These are phyloP conservation scores for Plenodomus biglobosus DNA, from an alignment of 2,329 filamentous ascomycete genomes.

Conservation along the genomic window DNA sequence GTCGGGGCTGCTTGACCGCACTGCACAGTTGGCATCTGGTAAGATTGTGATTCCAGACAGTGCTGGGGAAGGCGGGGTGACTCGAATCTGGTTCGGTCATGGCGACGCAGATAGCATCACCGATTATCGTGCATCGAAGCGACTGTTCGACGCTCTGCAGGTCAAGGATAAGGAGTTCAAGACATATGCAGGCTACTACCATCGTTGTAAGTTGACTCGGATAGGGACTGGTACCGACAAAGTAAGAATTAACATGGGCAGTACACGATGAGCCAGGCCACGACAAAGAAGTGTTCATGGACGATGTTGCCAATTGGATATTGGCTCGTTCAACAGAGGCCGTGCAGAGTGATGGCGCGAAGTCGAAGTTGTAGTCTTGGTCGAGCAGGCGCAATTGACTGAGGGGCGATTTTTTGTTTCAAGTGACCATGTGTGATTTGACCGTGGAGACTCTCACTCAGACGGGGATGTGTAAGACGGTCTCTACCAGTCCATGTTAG, in stretches of 20 bases:
- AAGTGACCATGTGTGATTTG: too few relatives aligned
- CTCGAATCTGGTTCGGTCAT: slow-evolving; percentile 70
- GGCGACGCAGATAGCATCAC: slow-evolving; percentile 74
- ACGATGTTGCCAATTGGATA: slow-evolving; percentile 43
- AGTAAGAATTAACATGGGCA: slow-evolving; percentile 20
- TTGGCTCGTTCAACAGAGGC: slow-evolving; percentile 36
- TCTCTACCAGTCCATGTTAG: too few relatives aligned
- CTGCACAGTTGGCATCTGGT: slow-evolving; percentile 60
- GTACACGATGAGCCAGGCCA: slow-evolving; percentile 44
- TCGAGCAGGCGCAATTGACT: background rate
- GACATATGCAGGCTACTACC: slow-evolving; percentile 75
- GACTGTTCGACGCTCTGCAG: slow-evolving; percentile 60
- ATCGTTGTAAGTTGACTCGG: slow-evolving; percentile 58
- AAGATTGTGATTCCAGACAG: slow-evolving; percentile 50
- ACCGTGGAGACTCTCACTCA: too few relatives aligned
- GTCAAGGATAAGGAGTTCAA: slow-evolving; percentile 71
- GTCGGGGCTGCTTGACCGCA: slow-evolving; percentile 74
- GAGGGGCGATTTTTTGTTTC: background rate
- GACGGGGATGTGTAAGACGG: too few relatives aligned
- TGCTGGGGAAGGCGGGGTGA: slow-evolving; percentile 57
- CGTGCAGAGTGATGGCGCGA: slow-evolving; percentile 31
- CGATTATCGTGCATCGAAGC: slow-evolving; percentile 64
- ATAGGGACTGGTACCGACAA: background rate
- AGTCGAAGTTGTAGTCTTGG: slow-evolving; percentile 34
- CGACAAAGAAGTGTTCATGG: slow-evolving; percentile 38